A percentile compares a stretch with the other conserved stretches of the same genome.
Conservation (phyloP, 768 basidiomycete species). For the Mycena amicta region DNA sequence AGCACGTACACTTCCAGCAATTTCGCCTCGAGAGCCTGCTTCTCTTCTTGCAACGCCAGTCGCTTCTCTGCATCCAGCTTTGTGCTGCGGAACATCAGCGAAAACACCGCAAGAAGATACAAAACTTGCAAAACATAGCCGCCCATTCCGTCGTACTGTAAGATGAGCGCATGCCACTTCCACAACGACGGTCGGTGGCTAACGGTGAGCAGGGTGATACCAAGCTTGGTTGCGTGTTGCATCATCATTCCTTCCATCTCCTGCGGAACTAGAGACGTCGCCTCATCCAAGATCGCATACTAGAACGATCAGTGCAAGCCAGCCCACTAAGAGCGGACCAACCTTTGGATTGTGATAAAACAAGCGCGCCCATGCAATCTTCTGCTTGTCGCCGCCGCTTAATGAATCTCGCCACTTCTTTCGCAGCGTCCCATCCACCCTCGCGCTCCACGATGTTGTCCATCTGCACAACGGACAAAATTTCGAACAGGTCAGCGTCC, state of each 20-base stretch:
- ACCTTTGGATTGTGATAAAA: constrained; percentile 96
- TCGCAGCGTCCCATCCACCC: constrained; percentile 91
- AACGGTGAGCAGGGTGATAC: constrained; percentile 92
- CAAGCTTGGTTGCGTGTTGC: constrained; percentile 83
- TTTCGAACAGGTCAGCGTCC: constrained; percentile 71
- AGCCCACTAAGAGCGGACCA: too few relatives aligned
- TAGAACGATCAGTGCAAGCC: constrained; percentile 32
- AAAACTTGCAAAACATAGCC: constrained; percentile 95
- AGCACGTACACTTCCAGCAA: constrained; percentile 79
- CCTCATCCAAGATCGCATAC: constrained; percentile 97
- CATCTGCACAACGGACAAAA: constrained; percentile 84
- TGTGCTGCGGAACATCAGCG: too few relatives aligned
- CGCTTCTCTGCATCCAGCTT: constrained; percentile 89
- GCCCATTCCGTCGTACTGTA: constrained; percentile 93
- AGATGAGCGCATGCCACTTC: constrained; percentile 87
- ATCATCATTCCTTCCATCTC: constrained; percentile 96
- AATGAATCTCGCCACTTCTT: constrained; percentile 94
- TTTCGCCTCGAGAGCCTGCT: constrained; percentile 83
- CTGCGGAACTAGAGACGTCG: constrained; percentile 90
- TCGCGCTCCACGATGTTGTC: constrained; percentile 86
- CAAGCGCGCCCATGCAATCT: constrained; percentile 94
- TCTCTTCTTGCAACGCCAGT: constrained; percentile 91
- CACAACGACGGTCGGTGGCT: constrained; percentile 94
- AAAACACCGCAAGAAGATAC: too few relatives aligned
- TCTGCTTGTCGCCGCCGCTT: constrained; percentile 95